Conservation (phyloP, 2,329 filamentous ascomycete genomes). For the Aspergillus tamarii region DNA sequence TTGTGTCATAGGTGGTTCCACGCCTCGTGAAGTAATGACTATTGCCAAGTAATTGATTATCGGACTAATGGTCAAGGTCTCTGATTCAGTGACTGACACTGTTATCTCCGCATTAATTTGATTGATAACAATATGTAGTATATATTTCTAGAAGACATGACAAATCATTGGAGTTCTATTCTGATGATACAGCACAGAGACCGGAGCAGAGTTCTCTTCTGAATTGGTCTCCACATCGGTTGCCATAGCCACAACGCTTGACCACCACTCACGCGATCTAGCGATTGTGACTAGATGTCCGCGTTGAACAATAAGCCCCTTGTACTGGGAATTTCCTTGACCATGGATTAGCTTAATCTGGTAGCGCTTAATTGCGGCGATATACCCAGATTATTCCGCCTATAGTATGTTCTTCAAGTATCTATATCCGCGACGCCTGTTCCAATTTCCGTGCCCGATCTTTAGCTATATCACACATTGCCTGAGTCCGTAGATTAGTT, state of each 20-base stretch:
- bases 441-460: conserved; percentile 72
- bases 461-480: conserved; percentile 88
- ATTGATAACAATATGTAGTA: neutral
- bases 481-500: conserved; percentile 51
- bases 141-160: neutral
- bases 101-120: neutral
- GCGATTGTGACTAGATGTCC: neutral
- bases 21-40: neutral
- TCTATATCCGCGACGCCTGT: conserved; percentile 16
- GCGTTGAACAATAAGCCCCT: neutral
- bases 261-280: neutral
- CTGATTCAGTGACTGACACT: neutral
- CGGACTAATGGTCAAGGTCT: neutral
- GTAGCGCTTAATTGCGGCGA: neutral
- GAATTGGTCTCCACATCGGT: conserved; percentile 1
- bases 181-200: neutral
- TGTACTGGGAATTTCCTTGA: neutral
- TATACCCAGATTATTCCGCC: neutral
- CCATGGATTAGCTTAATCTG: neutral
- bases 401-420: neutral
- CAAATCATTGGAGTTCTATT: neutral
- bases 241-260: neutral
- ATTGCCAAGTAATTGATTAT: neutral
- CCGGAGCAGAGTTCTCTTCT: neutral
- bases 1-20: conserved; percentile 3